phyloP scores from a whole-genome alignment of 2,329 filamentous ascomycete genomes.

The Botrytis pseudocinerea region DNA sequence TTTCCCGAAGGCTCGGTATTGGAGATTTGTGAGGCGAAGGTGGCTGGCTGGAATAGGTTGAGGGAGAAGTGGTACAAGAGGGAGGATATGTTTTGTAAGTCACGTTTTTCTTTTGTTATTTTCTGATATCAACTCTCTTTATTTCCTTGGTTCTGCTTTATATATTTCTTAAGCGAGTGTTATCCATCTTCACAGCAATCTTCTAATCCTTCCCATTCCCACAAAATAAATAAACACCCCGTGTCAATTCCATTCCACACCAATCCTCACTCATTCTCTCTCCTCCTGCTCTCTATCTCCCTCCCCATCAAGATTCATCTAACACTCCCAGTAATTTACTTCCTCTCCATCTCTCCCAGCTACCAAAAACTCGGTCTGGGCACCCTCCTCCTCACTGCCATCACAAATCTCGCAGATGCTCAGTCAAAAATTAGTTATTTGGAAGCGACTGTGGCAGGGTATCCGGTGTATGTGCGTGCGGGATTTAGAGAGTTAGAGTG shows the following conservation, averaged over 20 bases:
- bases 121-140: background rate
- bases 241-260: background rate
- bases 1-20: conserved; percentile 41
- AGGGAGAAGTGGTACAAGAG: conserved; percentile 40
- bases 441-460: conserved; percentile 44
- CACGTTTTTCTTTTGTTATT: background rate
- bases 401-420: conserved; percentile 42
- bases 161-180: background rate
- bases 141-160: background rate
- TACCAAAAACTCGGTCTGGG: conserved; percentile 44
- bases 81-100: conserved; percentile 42
- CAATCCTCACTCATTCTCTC: no score
- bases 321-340: conserved; percentile 41
- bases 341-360: conserved; percentile 42
- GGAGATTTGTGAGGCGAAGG: conserved; percentile 39
- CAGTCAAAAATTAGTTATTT: conserved; percentile 43
- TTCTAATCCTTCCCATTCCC: background rate
- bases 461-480: conserved; percentile 44
- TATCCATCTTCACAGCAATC: background rate
- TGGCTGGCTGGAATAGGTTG: conserved; percentile 35
- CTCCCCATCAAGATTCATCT: background rate
- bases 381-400: conserved; percentile 39
- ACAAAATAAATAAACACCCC: background rate
- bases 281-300: background rate
- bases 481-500: conserved; percentile 43